These are phyloP conservation scores for Alternaria sp. DNA, from an alignment of 2,329 filamentous ascomycete species.

Conservation along the genomic window DNA sequence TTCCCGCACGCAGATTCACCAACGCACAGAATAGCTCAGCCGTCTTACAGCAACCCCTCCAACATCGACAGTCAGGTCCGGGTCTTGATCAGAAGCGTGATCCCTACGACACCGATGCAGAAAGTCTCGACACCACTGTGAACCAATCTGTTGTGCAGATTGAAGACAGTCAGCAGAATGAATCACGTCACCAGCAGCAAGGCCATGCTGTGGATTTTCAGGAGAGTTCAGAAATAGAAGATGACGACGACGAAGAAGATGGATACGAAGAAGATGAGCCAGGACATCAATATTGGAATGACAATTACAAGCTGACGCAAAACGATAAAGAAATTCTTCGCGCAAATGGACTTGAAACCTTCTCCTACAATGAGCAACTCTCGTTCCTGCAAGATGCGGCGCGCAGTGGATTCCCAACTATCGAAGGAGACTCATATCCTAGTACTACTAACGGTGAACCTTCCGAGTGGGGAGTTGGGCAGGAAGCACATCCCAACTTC, in stretches of 20 bases:
- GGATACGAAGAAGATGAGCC: slow-evolving; percentile 1
- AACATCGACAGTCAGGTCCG: slow-evolving; percentile 26
- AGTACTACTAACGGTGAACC: slow-evolving; percentile 48
- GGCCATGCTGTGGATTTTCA: slow-evolving; percentile 18
- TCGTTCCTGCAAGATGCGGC: slow-evolving; percentile 10
- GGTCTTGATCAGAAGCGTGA: slow-evolving; percentile 29
- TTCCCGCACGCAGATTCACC: slow-evolving; percentile 18
- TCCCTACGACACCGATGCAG: slow-evolving; percentile 51
- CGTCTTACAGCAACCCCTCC: slow-evolving; percentile 24
- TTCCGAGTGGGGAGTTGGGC: slow-evolving; percentile 25
- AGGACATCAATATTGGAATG: not conserved
- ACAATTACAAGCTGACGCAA: slow-evolving; percentile 8
- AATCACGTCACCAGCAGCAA: slow-evolving; percentile 18
- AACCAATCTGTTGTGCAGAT: slow-evolving; percentile 33
- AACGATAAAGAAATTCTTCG: slow-evolving; percentile 10
- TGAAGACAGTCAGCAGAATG: slow-evolving; percentile 26
- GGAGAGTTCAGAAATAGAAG: slow-evolving; percentile 21
- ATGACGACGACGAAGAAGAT: slow-evolving; percentile 21
- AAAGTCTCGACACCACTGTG: slow-evolving; percentile 49
- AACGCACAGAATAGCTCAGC: slow-evolving; percentile 25
- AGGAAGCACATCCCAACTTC: slow-evolving; percentile 22
- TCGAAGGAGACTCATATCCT: slow-evolving; percentile 50
- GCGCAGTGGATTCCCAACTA: slow-evolving; percentile 12
- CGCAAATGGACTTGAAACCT: slow-evolving; percentile 3
- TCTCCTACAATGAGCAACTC: slow-evolving; percentile 9